These are phyloP conservation scores for Naganishia albida DNA, from an alignment of 1,284 basidiomycete species.

Conservation along the genomic window DNA sequence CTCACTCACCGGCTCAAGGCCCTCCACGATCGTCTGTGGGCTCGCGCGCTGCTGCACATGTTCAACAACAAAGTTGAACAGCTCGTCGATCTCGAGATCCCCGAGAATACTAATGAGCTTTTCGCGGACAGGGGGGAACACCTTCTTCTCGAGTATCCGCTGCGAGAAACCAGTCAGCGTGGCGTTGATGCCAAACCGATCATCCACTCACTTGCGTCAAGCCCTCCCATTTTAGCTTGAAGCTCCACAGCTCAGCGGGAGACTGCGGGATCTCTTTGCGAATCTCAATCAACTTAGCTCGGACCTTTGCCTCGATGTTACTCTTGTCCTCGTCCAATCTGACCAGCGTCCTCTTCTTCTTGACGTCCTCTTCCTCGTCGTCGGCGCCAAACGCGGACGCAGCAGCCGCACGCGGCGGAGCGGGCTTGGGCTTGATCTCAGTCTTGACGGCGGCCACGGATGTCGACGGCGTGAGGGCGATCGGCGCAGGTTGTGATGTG, in stretches of 20 bases:
- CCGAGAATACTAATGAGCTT: slow-evolving; percentile 81
- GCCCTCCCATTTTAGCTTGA: slow-evolving; percentile 81
- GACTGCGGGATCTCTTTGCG: slow-evolving; percentile 67
- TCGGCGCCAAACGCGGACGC: slow-evolving; percentile 64
- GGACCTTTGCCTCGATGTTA: slow-evolving; percentile 73
- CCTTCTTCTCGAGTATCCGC: slow-evolving; percentile 74
- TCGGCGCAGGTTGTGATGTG: slow-evolving; percentile 35
- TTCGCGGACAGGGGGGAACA: slow-evolving; percentile 73
- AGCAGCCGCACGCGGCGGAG: slow-evolving; percentile 31
- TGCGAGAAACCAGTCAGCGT: slow-evolving; percentile 52
- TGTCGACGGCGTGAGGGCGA: slow-evolving; percentile 44
- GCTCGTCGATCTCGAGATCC: slow-evolving; percentile 71
- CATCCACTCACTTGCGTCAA: slow-evolving; percentile 69
- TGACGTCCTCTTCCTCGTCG: slow-evolving; percentile 79
- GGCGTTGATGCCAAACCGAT: slow-evolving; percentile 53
- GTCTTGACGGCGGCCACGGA: slow-evolving; percentile 55
- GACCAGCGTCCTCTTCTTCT: slow-evolving; percentile 75
- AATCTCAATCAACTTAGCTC: slow-evolving; percentile 74
- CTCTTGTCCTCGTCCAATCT: slow-evolving; percentile 74
- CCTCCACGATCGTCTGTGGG: slow-evolving; percentile 77
- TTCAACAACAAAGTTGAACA: slow-evolving; percentile 85
- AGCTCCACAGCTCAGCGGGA: slow-evolving; percentile 72
- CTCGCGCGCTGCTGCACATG: slow-evolving; percentile 81
- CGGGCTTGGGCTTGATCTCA: slow-evolving; percentile 54
- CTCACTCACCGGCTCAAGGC: slow-evolving; percentile 76